phyloP scores from a whole-genome alignment of 768 basidiomycete genomes.

The Serendipita vermifera region DNA sequence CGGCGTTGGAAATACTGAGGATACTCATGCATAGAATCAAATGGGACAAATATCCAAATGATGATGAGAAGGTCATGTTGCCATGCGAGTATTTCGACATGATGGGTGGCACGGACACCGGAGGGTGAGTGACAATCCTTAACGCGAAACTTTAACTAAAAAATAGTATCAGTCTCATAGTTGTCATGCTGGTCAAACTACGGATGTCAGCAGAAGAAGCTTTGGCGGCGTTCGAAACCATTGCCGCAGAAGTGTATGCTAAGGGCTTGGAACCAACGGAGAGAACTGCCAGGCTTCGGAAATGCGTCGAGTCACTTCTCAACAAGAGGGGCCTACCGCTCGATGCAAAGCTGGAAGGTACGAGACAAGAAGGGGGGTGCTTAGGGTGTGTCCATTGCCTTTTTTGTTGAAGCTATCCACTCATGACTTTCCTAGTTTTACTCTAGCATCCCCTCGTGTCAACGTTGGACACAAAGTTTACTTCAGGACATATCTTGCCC shows the following conservation, averaged over 20 bases:
- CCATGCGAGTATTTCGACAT: constrained; percentile 22
- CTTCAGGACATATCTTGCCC: not conserved
- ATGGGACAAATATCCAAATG: not conserved
- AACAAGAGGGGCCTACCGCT: not conserved
- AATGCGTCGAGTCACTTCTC: not conserved
- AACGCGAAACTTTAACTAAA: not conserved
- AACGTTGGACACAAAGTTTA: not conserved
- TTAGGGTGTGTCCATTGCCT: not conserved
- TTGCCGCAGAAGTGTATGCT: not conserved
- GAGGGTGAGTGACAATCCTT: constrained; percentile 17
- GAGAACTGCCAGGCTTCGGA: not conserved
- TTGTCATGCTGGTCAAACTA: constrained; percentile 11
- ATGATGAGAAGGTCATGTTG: not conserved
- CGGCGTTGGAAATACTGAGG: not conserved
- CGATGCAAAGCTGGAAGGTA: constrained; percentile 2
- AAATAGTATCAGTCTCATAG: not conserved
- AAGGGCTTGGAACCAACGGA: not conserved
- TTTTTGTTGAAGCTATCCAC: not conserved
- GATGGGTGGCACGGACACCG: constrained; percentile 21
- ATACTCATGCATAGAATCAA: not conserved
- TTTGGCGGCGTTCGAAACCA: not conserved
- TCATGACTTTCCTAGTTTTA: not conserved
- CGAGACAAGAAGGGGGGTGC: not conserved
- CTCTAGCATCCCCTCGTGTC: not conserved
- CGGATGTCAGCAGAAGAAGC: constrained; percentile 9